Base-by-base conservation (phyloP, 2,329 filamentous ascomycete genomes). In the Epichloe baconii region DNA sequence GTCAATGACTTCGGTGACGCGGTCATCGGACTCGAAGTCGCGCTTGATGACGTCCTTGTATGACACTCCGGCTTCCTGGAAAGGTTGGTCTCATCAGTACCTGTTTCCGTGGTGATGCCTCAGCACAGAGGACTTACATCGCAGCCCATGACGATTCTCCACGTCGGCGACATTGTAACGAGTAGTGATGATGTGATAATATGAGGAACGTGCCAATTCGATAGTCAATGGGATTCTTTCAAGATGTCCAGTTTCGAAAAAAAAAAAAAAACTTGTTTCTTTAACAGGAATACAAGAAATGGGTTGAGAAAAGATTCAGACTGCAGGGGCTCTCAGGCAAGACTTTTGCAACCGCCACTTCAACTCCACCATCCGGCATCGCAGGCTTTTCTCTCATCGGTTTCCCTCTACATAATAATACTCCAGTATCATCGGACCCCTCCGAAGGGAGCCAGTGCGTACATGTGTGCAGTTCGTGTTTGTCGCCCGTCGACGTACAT, bases 41-140 rank as follows among this genome's bases (percentile, higher is more conserved):
- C 75, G 72, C 64, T 86, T 87, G 71, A 94, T 83, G 58, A 80
- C 78, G 64, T 82, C 79, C 69, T 91, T 93, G 78, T 93, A 93
- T 58, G 70, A 71, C 61, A 85, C 77, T 63, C 88, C 88, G 53
- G 86, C 86, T 59, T 88, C 84, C 74, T 77, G 51, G 19, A 2
- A 3, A 40, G 2, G 38, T 41, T 31, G 11, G 21, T n/a, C 14
- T 2, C 49, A 21, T 48, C 8, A 21, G 21, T 8, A 17, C 14
- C n/a, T 4, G 5, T n/a, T 23, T 21, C 8, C 17, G 19, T 43
- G 19, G n/a, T 43, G 41, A 23, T 41, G 5, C n/a, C 37, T 4
- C 26, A 31, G 26, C 26, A 31, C 26, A 31, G 26, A 31, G 26
- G n/a, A 66, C 73, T 65, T 62, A 77, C 75, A 68, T 78, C 75